These are phyloP conservation scores for Apiospora arundinis DNA, from an alignment of 2,329 filamentous ascomycete species.

Conservation along the genomic window DNA sequence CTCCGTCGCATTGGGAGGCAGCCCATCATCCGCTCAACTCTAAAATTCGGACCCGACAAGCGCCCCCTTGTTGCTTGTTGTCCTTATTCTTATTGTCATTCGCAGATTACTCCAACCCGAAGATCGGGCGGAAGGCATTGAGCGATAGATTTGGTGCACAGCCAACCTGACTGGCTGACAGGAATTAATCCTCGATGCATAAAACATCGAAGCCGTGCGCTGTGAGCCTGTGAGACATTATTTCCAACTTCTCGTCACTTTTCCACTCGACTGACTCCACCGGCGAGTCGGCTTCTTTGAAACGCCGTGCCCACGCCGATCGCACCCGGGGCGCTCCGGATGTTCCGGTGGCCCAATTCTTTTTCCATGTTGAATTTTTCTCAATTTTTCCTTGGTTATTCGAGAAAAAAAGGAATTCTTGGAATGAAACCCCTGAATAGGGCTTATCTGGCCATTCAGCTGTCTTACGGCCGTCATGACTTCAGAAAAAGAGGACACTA, in stretches of 20 bases:
- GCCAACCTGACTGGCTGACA: not conserved
- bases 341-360: slow-evolving; percentile 5
- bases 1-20: slow-evolving; percentile 10
- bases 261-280: not conserved
- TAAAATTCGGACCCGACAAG: slow-evolving; percentile 9
- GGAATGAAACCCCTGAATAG: not conserved
- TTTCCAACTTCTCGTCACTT: slow-evolving; percentile 7
- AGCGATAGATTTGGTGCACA: not conserved
- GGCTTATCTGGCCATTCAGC: not conserved
- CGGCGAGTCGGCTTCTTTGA: slow-evolving; percentile 8
- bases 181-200: not conserved
- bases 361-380: slow-evolving; percentile 9
- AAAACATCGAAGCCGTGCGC: slow-evolving; percentile 10
- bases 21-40: slow-evolving; percentile 12
- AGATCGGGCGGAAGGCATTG: slow-evolving; percentile 7
- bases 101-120: not conserved
- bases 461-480: not conserved
- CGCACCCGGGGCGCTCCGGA: slow-evolving; percentile 9
- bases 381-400: not conserved
- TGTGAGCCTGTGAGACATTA: slow-evolving; percentile 15
- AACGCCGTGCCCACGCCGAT: slow-evolving; percentile 17
- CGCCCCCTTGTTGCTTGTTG: not conserved
- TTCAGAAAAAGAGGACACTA: not conserved
- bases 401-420: too few species aligned
- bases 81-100: not conserved